Conservation (phyloP, 176 grass and related monocot species). For the Avena atlantica region DNA sequence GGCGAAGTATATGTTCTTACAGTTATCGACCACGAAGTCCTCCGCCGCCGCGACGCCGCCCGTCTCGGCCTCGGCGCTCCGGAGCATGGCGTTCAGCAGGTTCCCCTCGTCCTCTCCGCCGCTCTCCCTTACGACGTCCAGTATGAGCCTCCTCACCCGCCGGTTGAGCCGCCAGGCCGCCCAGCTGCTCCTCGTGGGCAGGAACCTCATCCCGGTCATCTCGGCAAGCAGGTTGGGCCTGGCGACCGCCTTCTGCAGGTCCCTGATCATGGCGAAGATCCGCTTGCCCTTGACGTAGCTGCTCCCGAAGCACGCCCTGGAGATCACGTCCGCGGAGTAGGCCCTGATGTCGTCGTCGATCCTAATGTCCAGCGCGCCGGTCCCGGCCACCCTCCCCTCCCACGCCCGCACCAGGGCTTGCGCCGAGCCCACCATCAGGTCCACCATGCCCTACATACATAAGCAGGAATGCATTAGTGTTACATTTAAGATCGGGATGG, state of each 20-base stretch:
- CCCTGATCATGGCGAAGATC: conserved; percentile 74
- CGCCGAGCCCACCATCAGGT: conserved; percentile 73
- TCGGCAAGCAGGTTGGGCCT: conserved; percentile 71
- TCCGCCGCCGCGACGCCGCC: conserved; percentile 34
- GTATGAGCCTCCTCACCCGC: conserved; percentile 56
- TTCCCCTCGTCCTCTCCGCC: conserved; percentile 18
- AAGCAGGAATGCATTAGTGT: too few species aligned
- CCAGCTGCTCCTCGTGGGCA: conserved; percentile 53
- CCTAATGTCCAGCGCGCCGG: conserved; percentile 37
- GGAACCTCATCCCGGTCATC: conserved; percentile 58
- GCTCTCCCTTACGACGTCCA: conserved; percentile 53
- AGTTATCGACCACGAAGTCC: conserved; percentile 85
- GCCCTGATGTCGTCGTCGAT: conserved; percentile 80
- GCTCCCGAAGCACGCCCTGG: conserved; percentile 83
- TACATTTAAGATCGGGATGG: too few species aligned
- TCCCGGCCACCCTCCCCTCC: conserved; percentile 39
- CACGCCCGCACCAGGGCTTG: conserved; percentile 58
- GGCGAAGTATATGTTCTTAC: conserved; percentile 92
- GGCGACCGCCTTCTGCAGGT: conserved; percentile 73
- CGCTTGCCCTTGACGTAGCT: conserved; percentile 70
- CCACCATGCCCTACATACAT: conserved; percentile 60
- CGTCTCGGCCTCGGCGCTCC: conserved; percentile 35
- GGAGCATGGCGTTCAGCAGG: conserved; percentile 67
- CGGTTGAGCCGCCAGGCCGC: conserved; percentile 69
- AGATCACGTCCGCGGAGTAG: conserved; percentile 90